Evolutionary conservation across 176 grass and related monocot genomes (phyloP), one percentile per base, ranked within the genome.

Genomic region (Panicum miliaceum): DNA sequence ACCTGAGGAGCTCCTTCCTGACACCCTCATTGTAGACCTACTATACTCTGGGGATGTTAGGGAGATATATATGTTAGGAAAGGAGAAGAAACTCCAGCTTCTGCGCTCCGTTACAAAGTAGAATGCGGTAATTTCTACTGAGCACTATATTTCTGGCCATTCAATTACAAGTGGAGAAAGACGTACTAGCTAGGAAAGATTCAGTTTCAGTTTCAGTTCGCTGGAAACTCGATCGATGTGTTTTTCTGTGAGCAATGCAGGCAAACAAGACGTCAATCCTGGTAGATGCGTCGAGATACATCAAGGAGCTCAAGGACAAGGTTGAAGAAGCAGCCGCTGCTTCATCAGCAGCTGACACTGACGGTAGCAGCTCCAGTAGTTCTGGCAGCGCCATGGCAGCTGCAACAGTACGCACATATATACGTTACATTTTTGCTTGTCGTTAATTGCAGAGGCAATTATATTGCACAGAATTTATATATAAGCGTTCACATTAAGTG

Each of bases 271-370:
- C 92, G 43, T 92, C 92, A 0, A 94, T 94, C 73, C 48, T 94
- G 15, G 65, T 86, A 40, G 90, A 94, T 29, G 90, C 90, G 66
- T 88, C 92, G 0, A 94, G 90, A 16, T 94, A 94, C 79, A 94
- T 94, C 15, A 71, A 80, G 63, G 92, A 94, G 32, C 78, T 94
- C 22, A 92, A 88, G 84, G 82, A 90, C 75, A 94, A 90, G 65
- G 82, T 92, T 5, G 90, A 90, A 38, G 76, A 46, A 53, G 48
- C 73, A 72, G 2, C 29, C 29, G 29, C 29, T 32, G 29, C 29
- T 32, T 32, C 29, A 32, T 20, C 48, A 41, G 58, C n/a, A n/a
- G n/a, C n/a, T n/a, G n/a, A n/a, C n/a, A n/a, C 7, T 37, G 77
- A 87, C 65, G 75, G 42, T 8, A 71, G 11, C 41, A 65, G 20